Conservation (phyloP, 2,329 filamentous ascomycete genomes). For the Diaporthe sp. region DNA sequence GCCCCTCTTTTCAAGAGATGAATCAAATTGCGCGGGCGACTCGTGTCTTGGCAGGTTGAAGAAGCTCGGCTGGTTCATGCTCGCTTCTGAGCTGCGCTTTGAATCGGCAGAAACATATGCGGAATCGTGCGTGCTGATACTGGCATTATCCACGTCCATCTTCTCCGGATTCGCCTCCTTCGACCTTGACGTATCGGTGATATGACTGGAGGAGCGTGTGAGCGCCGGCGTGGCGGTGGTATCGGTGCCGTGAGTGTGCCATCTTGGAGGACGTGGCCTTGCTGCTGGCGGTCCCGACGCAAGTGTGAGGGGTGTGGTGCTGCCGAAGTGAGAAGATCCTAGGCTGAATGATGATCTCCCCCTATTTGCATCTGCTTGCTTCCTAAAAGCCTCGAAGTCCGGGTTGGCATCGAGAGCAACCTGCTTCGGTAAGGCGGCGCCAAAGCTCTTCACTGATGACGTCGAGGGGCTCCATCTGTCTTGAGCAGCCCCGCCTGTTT, state of each 20-base stretch:
- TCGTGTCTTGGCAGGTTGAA: constrained; percentile 58
- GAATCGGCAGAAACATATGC: constrained; percentile 68
- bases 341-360: constrained; percentile 63
- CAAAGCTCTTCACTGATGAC: constrained; percentile 79
- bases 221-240: constrained; percentile 41
- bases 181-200: constrained; percentile 36
- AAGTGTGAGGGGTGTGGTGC: constrained; percentile 48
- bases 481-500: constrained; percentile 73
- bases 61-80: constrained; percentile 57
- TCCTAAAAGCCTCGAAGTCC: constrained; percentile 85
- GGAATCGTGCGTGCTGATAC: constrained; percentile 63
- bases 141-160: constrained; percentile 62
- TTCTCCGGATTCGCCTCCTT: constrained; percentile 44
- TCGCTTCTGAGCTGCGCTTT: constrained; percentile 65
- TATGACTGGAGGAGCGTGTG: not conserved
- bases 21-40: constrained; percentile 60
- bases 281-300: constrained; percentile 45
- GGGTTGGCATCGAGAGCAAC: constrained; percentile 81
- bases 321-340: constrained; percentile 56
- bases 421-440: constrained; percentile 76
- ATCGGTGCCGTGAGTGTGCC: constrained; percentile 64
- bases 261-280: constrained; percentile 60
- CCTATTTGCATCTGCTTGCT: constrained; percentile 76
- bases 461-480: constrained; percentile 83
- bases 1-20: constrained; percentile 52